A percentile compares a stretch with the other conserved stretches of the same genome.
Conservation (phyloP, 2,329 filamentous ascomycete genomes). For the Xylariaceae sp. region DNA sequence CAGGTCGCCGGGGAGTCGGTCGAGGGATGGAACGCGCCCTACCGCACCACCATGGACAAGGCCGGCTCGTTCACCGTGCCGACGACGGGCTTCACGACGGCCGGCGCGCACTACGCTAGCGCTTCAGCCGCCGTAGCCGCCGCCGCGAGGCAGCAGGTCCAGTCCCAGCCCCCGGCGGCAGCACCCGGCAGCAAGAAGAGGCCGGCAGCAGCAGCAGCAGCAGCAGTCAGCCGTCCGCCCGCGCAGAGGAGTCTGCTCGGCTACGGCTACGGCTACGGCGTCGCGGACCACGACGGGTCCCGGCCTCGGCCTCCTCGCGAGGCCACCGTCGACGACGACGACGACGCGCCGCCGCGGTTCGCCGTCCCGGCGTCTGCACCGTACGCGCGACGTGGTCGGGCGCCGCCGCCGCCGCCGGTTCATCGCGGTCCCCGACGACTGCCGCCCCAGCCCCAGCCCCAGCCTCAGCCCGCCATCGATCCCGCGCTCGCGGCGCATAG, state of each 20-base stretch:
- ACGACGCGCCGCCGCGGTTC: conserved; percentile 12
- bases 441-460: conserved; percentile 4
- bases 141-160: conserved; percentile 6
- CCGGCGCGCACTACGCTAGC: conserved; percentile 44
- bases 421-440: conserved; percentile 3
- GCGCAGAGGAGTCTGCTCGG: conserved; percentile 23
- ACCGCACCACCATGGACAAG: conserved; percentile 56
- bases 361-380: conserved; percentile 7
- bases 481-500: conserved; percentile 30
- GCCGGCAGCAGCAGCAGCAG: conserved; percentile 1
- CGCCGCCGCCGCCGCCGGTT: too few relatives aligned
- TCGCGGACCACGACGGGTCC: conserved; percentile 25
- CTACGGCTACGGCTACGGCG: conserved; percentile 24
- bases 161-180: conserved; percentile 5
- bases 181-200: conserved; percentile 10
- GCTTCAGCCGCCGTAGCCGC: conserved; percentile 24
- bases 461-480: conserved; percentile 19
- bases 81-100: conserved; percentile 54
- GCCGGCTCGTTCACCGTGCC: conserved; percentile 52
- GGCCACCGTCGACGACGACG: background rate
- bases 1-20: conserved; percentile 27
- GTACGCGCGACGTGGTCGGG: conserved; percentile 8
- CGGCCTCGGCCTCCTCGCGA: conserved; percentile 10
- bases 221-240: conserved; percentile 15
- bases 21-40: conserved; percentile 29